Evolutionary conservation across 2,329 filamentous ascomycete genomes (phyloP).

Genomic region (Xylaria sp.): DNA sequence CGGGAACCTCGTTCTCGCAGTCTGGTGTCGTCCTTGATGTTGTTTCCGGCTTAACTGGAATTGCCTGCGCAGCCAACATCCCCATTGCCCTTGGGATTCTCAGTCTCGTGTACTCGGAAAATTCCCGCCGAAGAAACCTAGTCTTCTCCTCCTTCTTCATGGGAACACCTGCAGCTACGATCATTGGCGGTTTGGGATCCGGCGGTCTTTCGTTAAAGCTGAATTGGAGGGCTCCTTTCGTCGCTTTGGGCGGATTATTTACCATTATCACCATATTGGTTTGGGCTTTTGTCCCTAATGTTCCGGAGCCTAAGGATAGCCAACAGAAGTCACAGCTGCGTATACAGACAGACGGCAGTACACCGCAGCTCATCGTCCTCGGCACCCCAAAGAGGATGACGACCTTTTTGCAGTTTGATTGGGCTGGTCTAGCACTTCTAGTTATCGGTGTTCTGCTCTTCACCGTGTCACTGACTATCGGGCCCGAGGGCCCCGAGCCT

Average conservation of each 20-base stretch:
- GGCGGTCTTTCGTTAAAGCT: constrained; percentile 28
- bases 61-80: constrained; percentile 32
- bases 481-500: constrained; percentile 29
- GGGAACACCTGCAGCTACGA: constrained; percentile 31
- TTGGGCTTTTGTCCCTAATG: constrained; percentile 28
- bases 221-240: constrained; percentile 32
- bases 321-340: constrained; percentile 18
- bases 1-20: constrained; percentile 26
- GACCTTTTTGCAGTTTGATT: constrained; percentile 28
- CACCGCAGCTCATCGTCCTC: constrained; percentile 21
- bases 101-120: constrained; percentile 29
- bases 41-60: constrained; percentile 30
- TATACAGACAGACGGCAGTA: constrained; percentile 18
- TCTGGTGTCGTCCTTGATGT: constrained; percentile 31
- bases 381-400: constrained; percentile 17
- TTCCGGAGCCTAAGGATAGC: constrained; percentile 22
- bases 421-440: constrained; percentile 29
- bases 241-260: constrained; percentile 30
- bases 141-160: constrained; percentile 33
- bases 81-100: constrained; percentile 32
- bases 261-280: constrained; percentile 25
- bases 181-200: constrained; percentile 33
- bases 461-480: constrained; percentile 31
- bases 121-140: constrained; percentile 32
- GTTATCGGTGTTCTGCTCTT: constrained; percentile 30